A percentile compares a stretch with the other conserved stretches of the same genome.
Evolutionary conservation across 208 protist species (phyloP).

Genomic region (Naegleria fowleri): DNA sequence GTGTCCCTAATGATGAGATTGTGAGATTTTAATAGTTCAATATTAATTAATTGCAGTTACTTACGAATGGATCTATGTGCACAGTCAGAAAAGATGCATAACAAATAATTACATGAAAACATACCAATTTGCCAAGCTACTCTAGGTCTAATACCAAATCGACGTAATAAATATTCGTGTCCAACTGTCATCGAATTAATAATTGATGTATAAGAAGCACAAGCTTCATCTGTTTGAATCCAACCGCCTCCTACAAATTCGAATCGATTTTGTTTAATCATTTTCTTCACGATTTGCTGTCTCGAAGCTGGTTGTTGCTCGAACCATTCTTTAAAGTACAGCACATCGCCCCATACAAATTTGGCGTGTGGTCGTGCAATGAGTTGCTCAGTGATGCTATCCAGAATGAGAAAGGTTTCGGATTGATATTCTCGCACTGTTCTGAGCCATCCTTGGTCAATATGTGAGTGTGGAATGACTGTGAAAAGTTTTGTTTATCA

Average conservation of each 20-base stretch:
- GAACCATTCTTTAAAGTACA: slow-evolving; percentile 45
- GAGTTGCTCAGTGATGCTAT: slow-evolving; percentile 39
- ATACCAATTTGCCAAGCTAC: slow-evolving; percentile 51
- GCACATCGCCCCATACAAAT: slow-evolving; percentile 57
- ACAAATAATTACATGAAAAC: background rate
- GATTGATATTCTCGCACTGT: slow-evolving; percentile 43
- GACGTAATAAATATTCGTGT: slow-evolving; percentile 49
- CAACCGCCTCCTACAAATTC: slow-evolving; percentile 56
- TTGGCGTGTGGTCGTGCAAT: slow-evolving; percentile 24
- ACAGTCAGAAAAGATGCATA: too few species aligned
- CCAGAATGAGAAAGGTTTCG: slow-evolving; percentile 45
- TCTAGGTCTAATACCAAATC: slow-evolving; percentile 45
- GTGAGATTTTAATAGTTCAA: slow-evolving; percentile 47
- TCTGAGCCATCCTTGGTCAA: slow-evolving; percentile 53
- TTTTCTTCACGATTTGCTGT: slow-evolving; percentile 28
- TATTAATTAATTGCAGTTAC: too few species aligned
- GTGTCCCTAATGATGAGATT: slow-evolving; percentile 60
- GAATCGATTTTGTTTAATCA: slow-evolving; percentile 46
- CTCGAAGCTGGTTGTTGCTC: slow-evolving; percentile 26
- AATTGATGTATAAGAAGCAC: slow-evolving; percentile 35
- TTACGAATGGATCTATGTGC: too few species aligned
- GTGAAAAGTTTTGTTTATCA: background rate
- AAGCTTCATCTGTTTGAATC: slow-evolving; percentile 59
- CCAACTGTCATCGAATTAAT: slow-evolving; percentile 55
- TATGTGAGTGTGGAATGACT: slow-evolving; percentile 51